Evolutionary conservation across 371 early-diverging fungal genomes (phyloP).

Genomic region (Aphelidium insulamus): DNA sequence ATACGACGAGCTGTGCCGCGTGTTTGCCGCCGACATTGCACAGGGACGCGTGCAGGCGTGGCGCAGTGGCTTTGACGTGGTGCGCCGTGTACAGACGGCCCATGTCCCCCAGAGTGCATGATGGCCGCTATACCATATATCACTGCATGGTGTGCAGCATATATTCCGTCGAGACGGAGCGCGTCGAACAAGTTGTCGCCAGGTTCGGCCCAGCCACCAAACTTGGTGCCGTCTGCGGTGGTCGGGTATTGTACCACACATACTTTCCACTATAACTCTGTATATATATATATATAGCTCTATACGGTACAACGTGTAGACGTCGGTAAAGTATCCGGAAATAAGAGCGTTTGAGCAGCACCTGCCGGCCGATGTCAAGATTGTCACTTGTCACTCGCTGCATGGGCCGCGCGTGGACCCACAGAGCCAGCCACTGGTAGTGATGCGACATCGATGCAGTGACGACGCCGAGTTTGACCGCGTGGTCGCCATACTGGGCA

Average conservation of each 20-base stretch:
- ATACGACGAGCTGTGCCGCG: conserved; percentile 39
- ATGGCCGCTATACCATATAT: conserved; percentile 56
- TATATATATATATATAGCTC: not conserved
- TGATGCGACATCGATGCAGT: conserved; percentile 48
- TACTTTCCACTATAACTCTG: not conserved
- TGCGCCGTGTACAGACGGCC: conserved; percentile 1
- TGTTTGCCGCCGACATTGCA: not conserved
- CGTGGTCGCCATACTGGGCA: conserved; percentile 35
- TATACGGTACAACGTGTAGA: too few species aligned
- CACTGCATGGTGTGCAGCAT: conserved; percentile 69
- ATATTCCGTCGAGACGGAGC: conserved; percentile 82
- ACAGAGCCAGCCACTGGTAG: conserved; percentile 55
- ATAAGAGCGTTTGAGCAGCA: conserved; percentile 63
- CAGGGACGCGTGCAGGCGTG: not conserved
- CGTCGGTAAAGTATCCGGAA: conserved; percentile 86
- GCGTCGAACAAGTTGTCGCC: conserved; percentile 51
- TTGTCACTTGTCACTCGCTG: conserved; percentile 83
- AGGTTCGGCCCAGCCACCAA: conserved; percentile 41
- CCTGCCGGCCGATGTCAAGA: conserved; percentile 67
- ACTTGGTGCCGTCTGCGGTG: conserved; percentile 1
- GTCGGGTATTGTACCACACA: conserved; percentile 17
- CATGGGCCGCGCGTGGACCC: conserved; percentile 81
- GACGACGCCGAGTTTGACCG: conserved; percentile 29
- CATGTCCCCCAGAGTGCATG: conserved; percentile 53
- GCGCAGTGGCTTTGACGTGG: not conserved